phyloP scores from a whole-genome alignment of 2,329 filamentous ascomycete species.

The Sclerotinia glacialis region DNA sequence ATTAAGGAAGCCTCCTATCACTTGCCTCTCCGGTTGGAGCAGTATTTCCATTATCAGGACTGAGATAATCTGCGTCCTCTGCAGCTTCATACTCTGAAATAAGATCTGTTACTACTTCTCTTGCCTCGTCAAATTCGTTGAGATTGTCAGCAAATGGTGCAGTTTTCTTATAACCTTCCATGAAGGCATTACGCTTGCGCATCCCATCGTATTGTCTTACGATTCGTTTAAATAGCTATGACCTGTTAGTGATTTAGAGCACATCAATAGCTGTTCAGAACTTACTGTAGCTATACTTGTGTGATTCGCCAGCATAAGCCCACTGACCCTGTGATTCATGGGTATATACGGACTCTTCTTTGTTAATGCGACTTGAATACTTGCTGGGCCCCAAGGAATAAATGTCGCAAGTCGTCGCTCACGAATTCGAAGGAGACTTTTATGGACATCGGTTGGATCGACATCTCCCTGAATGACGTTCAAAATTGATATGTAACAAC shows the following conservation, averaged over 20 bases:
- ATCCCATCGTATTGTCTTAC: slow-evolving; percentile 89
- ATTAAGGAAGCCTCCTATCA: slow-evolving; percentile 35
- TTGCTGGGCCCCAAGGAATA: slow-evolving; percentile 97
- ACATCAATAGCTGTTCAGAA: slow-evolving; percentile 22
- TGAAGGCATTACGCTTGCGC: slow-evolving; percentile 93
- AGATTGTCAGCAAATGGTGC: slow-evolving; percentile 89
- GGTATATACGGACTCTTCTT: slow-evolving; percentile 96
- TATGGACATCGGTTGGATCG: slow-evolving; percentile 97
- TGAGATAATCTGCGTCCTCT: slow-evolving; percentile 85
- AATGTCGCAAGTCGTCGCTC: slow-evolving; percentile 93
- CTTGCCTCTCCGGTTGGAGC: slow-evolving; percentile 34
- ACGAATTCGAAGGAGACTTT: slow-evolving; percentile 91
- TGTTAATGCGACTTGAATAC: slow-evolving; percentile 93
- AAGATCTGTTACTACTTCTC: slow-evolving; percentile 85
- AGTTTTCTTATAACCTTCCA: slow-evolving; percentile 95
- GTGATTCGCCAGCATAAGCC: slow-evolving; percentile 96
- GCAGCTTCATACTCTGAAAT: slow-evolving; percentile 96
- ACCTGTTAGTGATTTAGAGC: slow-evolving; percentile 19
- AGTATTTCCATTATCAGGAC: slow-evolving; percentile 48
- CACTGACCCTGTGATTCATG: slow-evolving; percentile 90
- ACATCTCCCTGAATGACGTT: slow-evolving; percentile 99
- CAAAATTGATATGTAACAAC: slow-evolving; percentile 97
- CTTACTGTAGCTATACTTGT: slow-evolving; percentile 87
- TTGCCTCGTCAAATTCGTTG: slow-evolving; percentile 91
- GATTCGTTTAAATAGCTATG: slow-evolving; percentile 84